Evolutionary conservation across 2,329 filamentous ascomycete genomes (phyloP), one percentile per base, ranked within the genome.

Genomic region (Ciborinia camelliae): DNA sequence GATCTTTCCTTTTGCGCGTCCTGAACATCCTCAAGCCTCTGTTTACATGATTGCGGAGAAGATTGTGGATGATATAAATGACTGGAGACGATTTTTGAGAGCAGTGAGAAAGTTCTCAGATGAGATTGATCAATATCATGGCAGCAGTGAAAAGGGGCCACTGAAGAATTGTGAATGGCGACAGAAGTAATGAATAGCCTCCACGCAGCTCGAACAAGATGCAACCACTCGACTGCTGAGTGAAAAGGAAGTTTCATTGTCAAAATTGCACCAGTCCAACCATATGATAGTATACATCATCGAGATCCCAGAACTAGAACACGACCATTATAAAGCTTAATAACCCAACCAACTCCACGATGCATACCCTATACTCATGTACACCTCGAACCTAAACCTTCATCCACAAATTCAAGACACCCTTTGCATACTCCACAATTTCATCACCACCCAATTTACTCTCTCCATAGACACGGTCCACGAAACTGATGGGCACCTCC

Each of bases 371-470:
- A 47, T 58, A 47, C 47, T 28, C 48, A 35, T 18, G 26, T 48
- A 52, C 32, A 48, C 20, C 30, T 35, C 20, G 18, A 45, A 45
- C 63, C 65, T 78, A 92, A 68, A 92, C 90, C 80, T 89, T 91
- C 74, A 90, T 79, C 90, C 90, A 95, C 72, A 95, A 78, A 68
- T 80, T 86, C 68, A 93, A 77, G 45, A 95, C 89, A 3, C 90
- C 91, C 82, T 96, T 96, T 60, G 92, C 88, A 77, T 98, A 99
- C 79, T 97, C 91, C 64, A 96, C 91, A 79, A 99, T 97, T 83
- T 99, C 95, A 74, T 93, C 90, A 0, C 91, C 92, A 30, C 94
- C 93, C 62, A 99, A 83, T 83, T 98, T 99, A 76, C 89, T 92
- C 81, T 97, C 94, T 39, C 95, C 95, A 76, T 97, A 99, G 54